These are phyloP conservation scores for Rhodocollybia butyracea DNA, from an alignment of 768 basidiomycete genomes.

Conservation along the genomic window DNA sequence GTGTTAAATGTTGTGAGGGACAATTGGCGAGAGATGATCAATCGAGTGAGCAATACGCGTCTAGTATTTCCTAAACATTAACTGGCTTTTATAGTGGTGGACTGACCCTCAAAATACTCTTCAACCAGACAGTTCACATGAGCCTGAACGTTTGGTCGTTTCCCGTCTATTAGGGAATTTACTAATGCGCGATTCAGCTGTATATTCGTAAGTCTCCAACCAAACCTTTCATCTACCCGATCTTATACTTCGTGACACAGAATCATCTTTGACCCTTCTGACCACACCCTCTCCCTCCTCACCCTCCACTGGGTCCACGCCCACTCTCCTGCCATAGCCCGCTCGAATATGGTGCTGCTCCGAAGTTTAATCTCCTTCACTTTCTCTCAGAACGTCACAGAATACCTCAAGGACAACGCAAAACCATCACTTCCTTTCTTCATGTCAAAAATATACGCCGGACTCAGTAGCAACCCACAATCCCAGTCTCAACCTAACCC, in stretches of 20 bases:
- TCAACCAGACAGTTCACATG: neutral
- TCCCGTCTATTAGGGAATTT: neutral
- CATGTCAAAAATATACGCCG: neutral
- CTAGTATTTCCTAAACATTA: too few species aligned
- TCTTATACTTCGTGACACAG: neutral
- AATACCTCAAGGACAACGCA: neutral
- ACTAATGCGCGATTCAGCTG: neutral
- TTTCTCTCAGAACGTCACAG: neutral
- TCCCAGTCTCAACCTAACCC: neutral
- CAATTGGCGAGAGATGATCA: neutral
- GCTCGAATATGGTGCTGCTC: neutral
- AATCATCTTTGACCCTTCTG: neutral
- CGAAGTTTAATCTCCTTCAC: neutral
- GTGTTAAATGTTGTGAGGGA: neutral
- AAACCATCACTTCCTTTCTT: neutral
- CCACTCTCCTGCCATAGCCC: neutral
- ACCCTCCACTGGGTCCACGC: neutral
- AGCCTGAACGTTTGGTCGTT: conserved; percentile 1
- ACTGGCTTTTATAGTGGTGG: neutral
- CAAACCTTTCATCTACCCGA: neutral
- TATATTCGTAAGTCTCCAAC: neutral
- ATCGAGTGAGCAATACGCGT: neutral
- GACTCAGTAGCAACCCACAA: neutral
- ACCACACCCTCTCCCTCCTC: neutral
- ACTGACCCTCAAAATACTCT: neutral